Evolutionary conservation across 2,329 filamentous ascomycete genomes (phyloP).

Genomic region (Aureobasidium sp.): DNA sequence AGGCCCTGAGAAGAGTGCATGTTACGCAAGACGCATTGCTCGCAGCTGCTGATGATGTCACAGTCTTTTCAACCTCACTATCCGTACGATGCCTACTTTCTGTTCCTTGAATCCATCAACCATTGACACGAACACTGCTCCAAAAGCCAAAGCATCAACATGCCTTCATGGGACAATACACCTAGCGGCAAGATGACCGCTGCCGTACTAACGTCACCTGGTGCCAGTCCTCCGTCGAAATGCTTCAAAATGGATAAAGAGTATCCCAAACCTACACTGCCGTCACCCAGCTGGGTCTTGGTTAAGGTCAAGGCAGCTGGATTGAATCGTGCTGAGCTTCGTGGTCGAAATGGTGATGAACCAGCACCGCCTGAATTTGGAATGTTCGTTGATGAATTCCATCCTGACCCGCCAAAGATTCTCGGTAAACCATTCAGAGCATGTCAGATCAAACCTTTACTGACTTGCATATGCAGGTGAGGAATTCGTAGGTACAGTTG

Average conservation of each 20-base stretch:
- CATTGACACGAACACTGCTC: neutral
- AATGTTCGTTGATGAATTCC: constrained; percentile 11
- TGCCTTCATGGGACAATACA: constrained; percentile 13
- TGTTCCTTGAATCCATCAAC: neutral
- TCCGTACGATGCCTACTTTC: neutral
- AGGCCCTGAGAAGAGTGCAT: neutral
- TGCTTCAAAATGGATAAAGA: constrained; percentile 7
- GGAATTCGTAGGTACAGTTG: constrained; percentile 14
- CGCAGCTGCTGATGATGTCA: constrained; percentile 1
- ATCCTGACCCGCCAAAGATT: constrained; percentile 14
- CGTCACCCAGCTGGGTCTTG: constrained; percentile 4
- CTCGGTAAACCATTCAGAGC: neutral
- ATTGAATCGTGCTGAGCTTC: constrained; percentile 14
- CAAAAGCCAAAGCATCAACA: neutral
- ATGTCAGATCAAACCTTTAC: neutral
- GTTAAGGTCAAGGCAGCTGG: constrained; percentile 9
- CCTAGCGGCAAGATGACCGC: constrained; percentile 9
- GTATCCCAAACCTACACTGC: constrained; percentile 7
- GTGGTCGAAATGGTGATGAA: constrained; percentile 2
- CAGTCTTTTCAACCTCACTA: neutral
- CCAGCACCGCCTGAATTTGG: constrained; percentile 11
- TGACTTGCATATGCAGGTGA: neutral
- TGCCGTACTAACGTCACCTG: neutral
- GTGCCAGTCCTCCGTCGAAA: constrained; percentile 1
- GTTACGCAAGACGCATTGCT: neutral